Percentiles rank a stretch among this genome's conserved stretches.
Evolutionary conservation across 2,329 filamentous ascomycete species (phyloP).

Genomic region (Diplodia scrobiculata): DNA sequence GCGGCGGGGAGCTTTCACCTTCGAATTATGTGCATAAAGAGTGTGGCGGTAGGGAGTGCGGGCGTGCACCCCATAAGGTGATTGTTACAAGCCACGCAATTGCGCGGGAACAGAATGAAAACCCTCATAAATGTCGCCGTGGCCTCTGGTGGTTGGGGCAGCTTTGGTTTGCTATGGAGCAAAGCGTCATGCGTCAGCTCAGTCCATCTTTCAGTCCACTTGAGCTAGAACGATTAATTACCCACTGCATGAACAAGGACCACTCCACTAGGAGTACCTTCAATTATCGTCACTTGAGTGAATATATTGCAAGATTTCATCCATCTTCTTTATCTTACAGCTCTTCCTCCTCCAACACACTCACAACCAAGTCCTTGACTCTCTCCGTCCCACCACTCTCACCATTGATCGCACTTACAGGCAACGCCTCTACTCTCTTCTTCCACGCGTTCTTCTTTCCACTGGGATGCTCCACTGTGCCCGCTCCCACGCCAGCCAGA

Average conservation of each 20-base stretch:
- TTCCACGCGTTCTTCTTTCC: slow-evolving; percentile 64
- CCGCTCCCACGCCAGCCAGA: slow-evolving; percentile 65
- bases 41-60: too few relatives aligned
- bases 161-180: background rate
- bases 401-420: slow-evolving; percentile 84
- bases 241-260: too few relatives aligned
- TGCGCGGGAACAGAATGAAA: too few relatives aligned
- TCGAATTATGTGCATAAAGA: too few relatives aligned
- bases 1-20: too few relatives aligned
- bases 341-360: slow-evolving; percentile 57
- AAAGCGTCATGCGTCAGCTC: background rate
- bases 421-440: slow-evolving; percentile 64
- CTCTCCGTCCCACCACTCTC: slow-evolving; percentile 69
- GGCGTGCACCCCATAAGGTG: too few relatives aligned
- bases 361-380: slow-evolving; percentile 72
- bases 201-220: background rate
- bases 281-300: background rate
- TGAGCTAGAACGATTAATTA: background rate
- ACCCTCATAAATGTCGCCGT: too few relatives aligned
- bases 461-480: slow-evolving; percentile 71
- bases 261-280: background rate
- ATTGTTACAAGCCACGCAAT: too few relatives aligned
- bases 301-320: background rate
- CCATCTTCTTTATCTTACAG: background rate
- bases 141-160: too few relatives aligned